phyloP scores from a whole-genome alignment of 1,284 basidiomycete species.

The Ganoderma boninense region DNA sequence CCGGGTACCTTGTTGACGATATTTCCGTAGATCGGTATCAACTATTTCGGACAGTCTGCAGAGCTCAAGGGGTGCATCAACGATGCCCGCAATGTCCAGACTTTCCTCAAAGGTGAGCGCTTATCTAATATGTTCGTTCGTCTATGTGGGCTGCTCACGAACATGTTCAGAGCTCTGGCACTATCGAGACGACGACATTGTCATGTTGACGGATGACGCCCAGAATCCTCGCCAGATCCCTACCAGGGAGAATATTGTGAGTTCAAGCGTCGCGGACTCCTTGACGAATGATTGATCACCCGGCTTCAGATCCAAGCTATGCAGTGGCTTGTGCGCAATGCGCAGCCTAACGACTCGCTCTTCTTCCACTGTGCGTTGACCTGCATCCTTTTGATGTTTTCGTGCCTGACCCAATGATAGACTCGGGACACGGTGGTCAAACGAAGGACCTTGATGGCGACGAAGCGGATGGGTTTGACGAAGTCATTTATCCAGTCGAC shows the following conservation, averaged over 20 bases:
- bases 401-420: constrained; percentile 42
- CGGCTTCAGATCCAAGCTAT: constrained; percentile 73
- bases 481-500: constrained; percentile 90
- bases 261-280: constrained; percentile 27
- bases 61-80: constrained; percentile 88
- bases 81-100: constrained; percentile 81
- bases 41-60: constrained; percentile 74
- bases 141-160: constrained; percentile 6
- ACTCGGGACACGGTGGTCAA: constrained; percentile 87
- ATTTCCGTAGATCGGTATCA: constrained; percentile 77
- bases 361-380: constrained; percentile 87
- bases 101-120: constrained; percentile 73
- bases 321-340: constrained; percentile 89
- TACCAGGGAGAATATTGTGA: constrained; percentile 84
- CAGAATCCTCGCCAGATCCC: constrained; percentile 70
- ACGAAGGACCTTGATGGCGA: constrained; percentile 79
- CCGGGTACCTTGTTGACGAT: not conserved
- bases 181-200: constrained; percentile 85
- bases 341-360: constrained; percentile 84
- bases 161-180: constrained; percentile 60
- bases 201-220: constrained; percentile 86
- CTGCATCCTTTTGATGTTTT: not conserved
- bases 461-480: constrained; percentile 71
- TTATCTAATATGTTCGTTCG: not conserved
- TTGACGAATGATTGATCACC: not conserved